Evolutionary conservation across 2,329 filamentous ascomycete species (phyloP), one percentile per base, ranked within the genome.

Genomic region (Cytospora schulzeri): DNA sequence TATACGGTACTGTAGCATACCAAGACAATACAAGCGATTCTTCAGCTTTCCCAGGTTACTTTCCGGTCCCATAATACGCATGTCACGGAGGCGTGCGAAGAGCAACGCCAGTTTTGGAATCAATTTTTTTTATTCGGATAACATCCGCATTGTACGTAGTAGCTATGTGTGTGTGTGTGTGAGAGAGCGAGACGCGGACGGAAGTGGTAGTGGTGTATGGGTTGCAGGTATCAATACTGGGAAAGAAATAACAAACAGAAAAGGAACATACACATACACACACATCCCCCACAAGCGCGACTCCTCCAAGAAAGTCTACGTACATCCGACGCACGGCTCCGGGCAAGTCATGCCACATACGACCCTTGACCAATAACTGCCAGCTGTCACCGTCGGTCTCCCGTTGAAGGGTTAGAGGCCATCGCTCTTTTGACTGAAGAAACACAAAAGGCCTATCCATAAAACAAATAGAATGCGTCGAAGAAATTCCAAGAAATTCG

Each of bases 321-420:
- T 45, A 53, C 59, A 35, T 24, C 52, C 52, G 52, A 35, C 52
- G 59, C 50, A 41, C 52, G 33, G 17, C 22, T 56, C 52, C 59
- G n/a, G 59, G 52, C 59, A 50, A 62, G 24, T 53, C 26, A 19
- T 50, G 38, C 50, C 29, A 22, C 22, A 54, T 56, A 29, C 52
- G 50, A 38, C n/a, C 4, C 19, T 48, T 3, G n/a, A 48, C 22
- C 19, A 48, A 48, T 24, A 12, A 48, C 45, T 48, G 60, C 60
- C 60, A 62, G 60, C 50, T 56, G 60, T 56, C 52, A 56, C 60
- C 60, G 41, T 54, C 52, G 60, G 28, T 51, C 55, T 38, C 60
- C 52, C 19, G n/a, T 35, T 55, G 38, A 35, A 56, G 38, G 52
- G 15, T 22, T 17, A 19, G 8, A 29, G 3, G 55, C 35, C 29